These are phyloP conservation scores for Colletotrichum sansevieriae DNA, from an alignment of 2,329 filamentous ascomycete genomes.

Conservation along the genomic window DNA sequence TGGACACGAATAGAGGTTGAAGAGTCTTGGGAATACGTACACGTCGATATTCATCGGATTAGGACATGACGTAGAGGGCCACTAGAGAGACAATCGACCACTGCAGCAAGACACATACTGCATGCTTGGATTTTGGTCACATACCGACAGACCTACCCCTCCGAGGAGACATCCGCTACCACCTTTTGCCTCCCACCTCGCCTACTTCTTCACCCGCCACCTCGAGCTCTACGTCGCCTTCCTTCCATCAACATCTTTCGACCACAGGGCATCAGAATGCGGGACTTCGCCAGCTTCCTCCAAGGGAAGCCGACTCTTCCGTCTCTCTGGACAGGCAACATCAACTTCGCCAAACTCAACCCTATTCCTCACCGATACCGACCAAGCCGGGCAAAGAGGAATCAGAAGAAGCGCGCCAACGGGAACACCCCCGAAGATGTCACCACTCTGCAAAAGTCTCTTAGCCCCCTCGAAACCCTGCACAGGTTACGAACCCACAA, in stretches of 20 bases:
- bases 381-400: slow-evolving; percentile 53
- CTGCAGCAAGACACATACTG: slow-evolving; percentile 7
- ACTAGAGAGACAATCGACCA: slow-evolving; percentile 3
- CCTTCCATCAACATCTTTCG: slow-evolving; percentile 4
- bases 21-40: slow-evolving; percentile 19
- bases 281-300: slow-evolving; percentile 53
- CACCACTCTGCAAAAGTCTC: slow-evolving; percentile 82
- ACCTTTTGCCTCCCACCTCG: slow-evolving; percentile 14
- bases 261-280: slow-evolving; percentile 47
- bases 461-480: slow-evolving; percentile 83
- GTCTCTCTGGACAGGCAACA: slow-evolving; percentile 55
- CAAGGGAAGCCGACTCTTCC: slow-evolving; percentile 56
- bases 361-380: slow-evolving; percentile 57
- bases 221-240: slow-evolving; percentile 10
- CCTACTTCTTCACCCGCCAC: slow-evolving; percentile 20
- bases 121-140: slow-evolving; percentile 36
- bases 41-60: slow-evolving; percentile 1
- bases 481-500: slow-evolving; percentile 80
- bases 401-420: slow-evolving; percentile 55
- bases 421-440: slow-evolving; percentile 68
- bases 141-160: slow-evolving; percentile 14
- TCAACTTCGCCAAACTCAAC: slow-evolving; percentile 59
- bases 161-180: slow-evolving; percentile 20
- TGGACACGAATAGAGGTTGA: slow-evolving; percentile 8
- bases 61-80: slow-evolving; percentile 32